Evolutionary conservation across 805 yeast genomes (phyloP), one percentile per base, ranked within the genome.

Genomic region (Schizosaccharomyces japonicus): DNA sequence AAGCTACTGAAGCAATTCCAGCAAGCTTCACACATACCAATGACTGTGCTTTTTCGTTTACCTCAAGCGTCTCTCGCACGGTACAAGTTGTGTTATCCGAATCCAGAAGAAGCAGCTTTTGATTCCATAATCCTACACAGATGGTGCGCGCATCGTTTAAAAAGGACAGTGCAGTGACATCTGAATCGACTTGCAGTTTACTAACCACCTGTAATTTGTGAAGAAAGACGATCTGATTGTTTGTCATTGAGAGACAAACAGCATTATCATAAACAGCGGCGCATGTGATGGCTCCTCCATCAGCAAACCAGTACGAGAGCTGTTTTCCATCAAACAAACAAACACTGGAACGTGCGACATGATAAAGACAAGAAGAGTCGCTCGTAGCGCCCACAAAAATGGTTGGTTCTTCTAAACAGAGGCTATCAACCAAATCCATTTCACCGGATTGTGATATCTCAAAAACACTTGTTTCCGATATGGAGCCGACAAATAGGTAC

Each of bases 401-500:
- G 8, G 42, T 36, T 5, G 42, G 23, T 4, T 17, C 17, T 15
- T 36, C 42, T 19, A 25, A 36, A 19, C 27, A 36, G 13, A 36
- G 39, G 19, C 47, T 52, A 3, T 39, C 40, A 19, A 47, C 27
- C 6, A 44, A 33, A 6, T 44, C 51, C 3, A 28, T 30, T n/a
- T 47, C 52, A 13, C 46, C 33, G 15, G 21, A 19, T 7, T 40
- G 45, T 23, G 49, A 47, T 13, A 50, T 40, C 19, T 42, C 29
- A 40, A 52, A 34, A 4, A 50, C 49, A 11, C 46, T 36, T n/a
- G 55, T 50, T 29, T 44, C 42, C 31, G 49, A 50, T 11, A 52
- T 45, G 32, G 50, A 50, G 5, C 54, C 50, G 3, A 48, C 50
- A 7, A 52, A 44, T 17, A 52, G 39, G 8, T 50, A 45, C 21